phyloP scores from a whole-genome alignment of 257 asterid genomes.

The Haberlea rhodopensis region DNA sequence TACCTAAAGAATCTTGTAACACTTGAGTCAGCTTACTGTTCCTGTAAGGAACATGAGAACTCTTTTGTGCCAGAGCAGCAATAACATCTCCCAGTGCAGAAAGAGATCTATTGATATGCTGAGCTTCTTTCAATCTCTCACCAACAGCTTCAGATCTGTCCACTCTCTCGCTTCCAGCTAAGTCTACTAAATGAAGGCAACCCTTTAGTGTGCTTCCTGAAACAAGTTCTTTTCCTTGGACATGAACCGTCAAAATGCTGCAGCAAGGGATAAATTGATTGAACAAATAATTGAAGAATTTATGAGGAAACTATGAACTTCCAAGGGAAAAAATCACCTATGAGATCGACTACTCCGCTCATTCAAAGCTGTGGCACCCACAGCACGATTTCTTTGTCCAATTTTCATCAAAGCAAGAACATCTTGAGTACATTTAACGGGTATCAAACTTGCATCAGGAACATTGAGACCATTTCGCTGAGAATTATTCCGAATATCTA shows the following conservation, averaged over 20 bases:
- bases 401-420: slow-evolving; percentile 86
- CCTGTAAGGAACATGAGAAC: slow-evolving; percentile 79
- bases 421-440: slow-evolving; percentile 76
- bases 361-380: no score
- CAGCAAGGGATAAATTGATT: slow-evolving; percentile 16
- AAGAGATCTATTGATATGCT: slow-evolving; percentile 78
- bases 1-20: slow-evolving; percentile 86
- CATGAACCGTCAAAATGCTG: slow-evolving; percentile 89
- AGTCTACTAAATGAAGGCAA: slow-evolving; percentile 88
- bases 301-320: no score
- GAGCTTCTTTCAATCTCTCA: slow-evolving; percentile 92
- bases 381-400: no score
- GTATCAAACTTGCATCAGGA: slow-evolving; percentile 80
- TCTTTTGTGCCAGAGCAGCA: slow-evolving; percentile 88
- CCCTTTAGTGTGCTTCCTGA: slow-evolving; percentile 74
- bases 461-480: slow-evolving; percentile 90
- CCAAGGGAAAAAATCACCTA: slow-evolving; percentile 41
- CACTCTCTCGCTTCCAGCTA: slow-evolving; percentile 93
- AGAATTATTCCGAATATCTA: slow-evolving; percentile 84
- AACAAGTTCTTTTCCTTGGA: slow-evolving; percentile 75
- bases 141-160: slow-evolving; percentile 92
- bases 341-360: no score
- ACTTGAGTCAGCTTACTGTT: slow-evolving; percentile 97
- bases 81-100: slow-evolving; percentile 95
- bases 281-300: slow-evolving; percentile 9